Base-by-base conservation (phyloP, 805 yeast genomes). In the Spathaspora passalidarum region DNA sequence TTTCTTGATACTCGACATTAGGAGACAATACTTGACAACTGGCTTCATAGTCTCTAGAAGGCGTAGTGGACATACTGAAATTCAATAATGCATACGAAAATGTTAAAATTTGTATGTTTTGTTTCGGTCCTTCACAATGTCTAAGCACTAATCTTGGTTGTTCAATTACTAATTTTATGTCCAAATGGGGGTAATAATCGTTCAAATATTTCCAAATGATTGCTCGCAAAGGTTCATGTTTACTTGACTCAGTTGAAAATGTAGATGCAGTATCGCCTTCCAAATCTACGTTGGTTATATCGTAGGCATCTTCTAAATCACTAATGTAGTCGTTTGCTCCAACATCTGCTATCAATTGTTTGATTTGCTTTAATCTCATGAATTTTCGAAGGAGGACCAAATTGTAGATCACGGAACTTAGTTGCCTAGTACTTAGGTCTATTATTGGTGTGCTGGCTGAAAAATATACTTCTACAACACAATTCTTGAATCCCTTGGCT, bases 401-500 rank as follows among this genome's bases (percentile, higher is more conserved):
- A 44, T 70, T 70, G 56, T 65, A 69, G 7, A 66, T 48, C 8
- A 69, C n/a, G 8, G 59, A 55, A 17, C 69, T 62, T 17, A 66
- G 49, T 29, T 69, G 68, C 7, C 49, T 49, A 4, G 69, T 64
- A 46, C 63, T 60, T 37, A 70, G 50, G 48, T 72, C 77, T 6
- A 72, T 35, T 7, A 70, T 56, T 3, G 76, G 76, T 39, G 69
- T 65, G 32, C 67, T 61, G 16, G 68, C 62, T 0, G 76, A 62
- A 21, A 64, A 56, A 49, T 65, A 70, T 7, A 68, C 45, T 49
- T 72, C 77, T 19, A 69, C 48, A 1, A 65, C 62, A 44, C 68
- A 66, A 39, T 66, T 57, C 45, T 65, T 61, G 49, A 70, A 66
- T 1, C 75, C 75, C 26, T 53, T 51, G 0, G 70, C 75, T 37